phyloP scores from a whole-genome alignment of 179 eudicot genomes.

The Patellifolia procumbens region DNA sequence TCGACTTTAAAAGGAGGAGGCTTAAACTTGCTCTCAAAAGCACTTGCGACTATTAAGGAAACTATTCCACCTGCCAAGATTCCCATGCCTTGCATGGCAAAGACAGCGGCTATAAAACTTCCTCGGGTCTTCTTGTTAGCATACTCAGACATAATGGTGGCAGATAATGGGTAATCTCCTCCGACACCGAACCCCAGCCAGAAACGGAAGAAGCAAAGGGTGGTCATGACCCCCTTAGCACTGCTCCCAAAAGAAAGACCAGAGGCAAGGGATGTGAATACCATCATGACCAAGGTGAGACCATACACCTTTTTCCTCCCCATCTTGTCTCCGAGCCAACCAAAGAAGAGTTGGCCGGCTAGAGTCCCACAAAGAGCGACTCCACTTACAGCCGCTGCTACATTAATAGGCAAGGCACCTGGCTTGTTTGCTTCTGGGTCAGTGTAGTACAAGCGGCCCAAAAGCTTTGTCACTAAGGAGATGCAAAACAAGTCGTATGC shows the following conservation, averaged over 20 bases:
- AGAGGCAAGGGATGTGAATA: slow-evolving; percentile 33
- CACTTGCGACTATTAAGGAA: slow-evolving; percentile 31
- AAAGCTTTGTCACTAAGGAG: slow-evolving; percentile 42
- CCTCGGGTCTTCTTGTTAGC: slow-evolving; percentile 58
- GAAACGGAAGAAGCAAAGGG: slow-evolving; percentile 51
- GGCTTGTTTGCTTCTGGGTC: slow-evolving; percentile 30
- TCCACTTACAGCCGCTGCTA: slow-evolving; percentile 39
- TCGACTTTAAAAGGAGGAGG: slow-evolving; percentile 28
- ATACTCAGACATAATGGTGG: slow-evolving; percentile 61
- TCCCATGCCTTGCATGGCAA: slow-evolving; percentile 60
- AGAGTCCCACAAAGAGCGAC: slow-evolving; percentile 52
- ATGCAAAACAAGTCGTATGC: slow-evolving; percentile 53
- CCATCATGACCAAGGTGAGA: slow-evolving; percentile 43
- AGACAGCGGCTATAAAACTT: slow-evolving; percentile 51
- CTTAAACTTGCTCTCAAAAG: slow-evolving; percentile 27
- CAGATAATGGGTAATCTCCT: slow-evolving; percentile 57
- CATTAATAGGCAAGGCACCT: slow-evolving; percentile 39
- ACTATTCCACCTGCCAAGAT: slow-evolving; percentile 43
- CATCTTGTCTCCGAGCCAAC: slow-evolving; percentile 57
- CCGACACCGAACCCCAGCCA: slow-evolving; percentile 64
- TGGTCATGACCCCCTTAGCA: slow-evolving; percentile 36
- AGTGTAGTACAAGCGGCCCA: slow-evolving; percentile 49
- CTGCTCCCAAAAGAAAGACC: slow-evolving; percentile 41
- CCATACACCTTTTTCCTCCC: slow-evolving; percentile 49
- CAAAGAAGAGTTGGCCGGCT: slow-evolving; percentile 51